Base-by-base conservation (phyloP, 257 asterid genomes). In the Cordia subcordata region DNA sequence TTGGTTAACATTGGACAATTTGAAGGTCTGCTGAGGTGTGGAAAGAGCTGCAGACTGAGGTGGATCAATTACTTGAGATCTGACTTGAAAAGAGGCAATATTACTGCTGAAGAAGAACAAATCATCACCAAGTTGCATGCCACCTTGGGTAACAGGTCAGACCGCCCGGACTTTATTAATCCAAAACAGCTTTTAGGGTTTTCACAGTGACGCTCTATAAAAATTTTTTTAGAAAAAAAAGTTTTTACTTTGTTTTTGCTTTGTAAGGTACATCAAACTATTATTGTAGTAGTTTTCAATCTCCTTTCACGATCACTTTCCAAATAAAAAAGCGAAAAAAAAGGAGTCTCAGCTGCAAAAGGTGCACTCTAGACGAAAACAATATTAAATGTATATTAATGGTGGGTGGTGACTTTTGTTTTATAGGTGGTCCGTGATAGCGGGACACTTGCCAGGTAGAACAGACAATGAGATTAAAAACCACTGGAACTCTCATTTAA, bases 401-500 rank as follows among this genome's bases (percentile, higher is more conserved):
- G 17, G 23, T 18, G n/a, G 8, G 19, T 49, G 0, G 16, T n/a
- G n/a, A n/a, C 33, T 12, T 57, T 5, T 46, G 9, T 0, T 20
- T 14, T 68, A 61, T 40, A 90, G 96, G 74, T 91, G 96, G 98
- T 88, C 98, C 4, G 8, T 88, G 21, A 91, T 91, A 19, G 95
- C 95, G 0, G 86, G 74, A 17, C 69, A 83, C 55, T 72, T 91
- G 60, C 88, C 95, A 18, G 95, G 98, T 77, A 79, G 98, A 83
- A 90, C 97, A 68, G 97, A 90, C 89, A 90, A 90, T 82, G 97
- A 90, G 75, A 81, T 90, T 0, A 90, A 90, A 22, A 90, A 90
- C 32, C 87, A 90, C 56, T 90, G 97, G 96, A 90, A 87, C 66
- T 91, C 96, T 56, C 98, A 85, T 57, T 49, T 91, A 10, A 76